Evolutionary conservation across 805 yeast species (phyloP).

Genomic region (Pichia paraexigua): DNA sequence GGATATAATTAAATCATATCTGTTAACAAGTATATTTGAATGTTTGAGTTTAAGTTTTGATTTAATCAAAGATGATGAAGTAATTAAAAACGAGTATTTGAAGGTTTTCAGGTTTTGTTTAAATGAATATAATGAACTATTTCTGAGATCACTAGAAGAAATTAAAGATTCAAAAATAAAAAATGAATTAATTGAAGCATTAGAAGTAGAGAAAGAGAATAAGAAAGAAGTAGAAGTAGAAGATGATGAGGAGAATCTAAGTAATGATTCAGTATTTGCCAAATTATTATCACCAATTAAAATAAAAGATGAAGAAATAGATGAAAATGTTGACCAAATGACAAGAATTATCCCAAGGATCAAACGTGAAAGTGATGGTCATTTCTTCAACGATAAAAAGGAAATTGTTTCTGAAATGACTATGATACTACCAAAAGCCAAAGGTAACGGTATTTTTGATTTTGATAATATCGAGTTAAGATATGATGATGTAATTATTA

Average conservation of each 20-base stretch:
- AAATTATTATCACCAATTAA: slow-evolving; percentile 4
- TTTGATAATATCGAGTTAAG: slow-evolving; percentile 10
- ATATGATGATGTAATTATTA: not conserved
- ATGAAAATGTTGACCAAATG: slow-evolving; percentile 21
- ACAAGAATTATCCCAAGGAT: slow-evolving; percentile 23
- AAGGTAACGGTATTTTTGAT: slow-evolving; percentile 9
- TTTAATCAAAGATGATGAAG: slow-evolving; percentile 11
- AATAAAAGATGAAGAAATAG: slow-evolving; percentile 10
- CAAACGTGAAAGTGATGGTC: slow-evolving; percentile 4
- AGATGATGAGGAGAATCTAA: slow-evolving; percentile 1
- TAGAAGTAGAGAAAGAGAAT: not conserved
- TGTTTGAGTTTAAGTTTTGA: slow-evolving; percentile 20
- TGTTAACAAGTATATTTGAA: slow-evolving; percentile 18
- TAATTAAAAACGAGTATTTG: slow-evolving; percentile 4
- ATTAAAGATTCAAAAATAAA: slow-evolving; percentile 10
- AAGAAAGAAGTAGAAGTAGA: slow-evolving; percentile 3
- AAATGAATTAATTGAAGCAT: slow-evolving; percentile 3
- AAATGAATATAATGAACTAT: slow-evolving; percentile 9
- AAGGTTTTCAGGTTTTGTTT: slow-evolving; percentile 12
- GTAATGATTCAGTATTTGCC: not conserved
- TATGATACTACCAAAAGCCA: slow-evolving; percentile 27
- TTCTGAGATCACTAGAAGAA: slow-evolving; percentile 13
- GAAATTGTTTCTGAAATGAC: slow-evolving; percentile 29
- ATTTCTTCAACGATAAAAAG: slow-evolving; percentile 7
- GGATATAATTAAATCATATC: slow-evolving; percentile 13